Evolutionary conservation across 2,329 filamentous ascomycete genomes (phyloP).

Genomic region (Aspergillus sp.): DNA sequence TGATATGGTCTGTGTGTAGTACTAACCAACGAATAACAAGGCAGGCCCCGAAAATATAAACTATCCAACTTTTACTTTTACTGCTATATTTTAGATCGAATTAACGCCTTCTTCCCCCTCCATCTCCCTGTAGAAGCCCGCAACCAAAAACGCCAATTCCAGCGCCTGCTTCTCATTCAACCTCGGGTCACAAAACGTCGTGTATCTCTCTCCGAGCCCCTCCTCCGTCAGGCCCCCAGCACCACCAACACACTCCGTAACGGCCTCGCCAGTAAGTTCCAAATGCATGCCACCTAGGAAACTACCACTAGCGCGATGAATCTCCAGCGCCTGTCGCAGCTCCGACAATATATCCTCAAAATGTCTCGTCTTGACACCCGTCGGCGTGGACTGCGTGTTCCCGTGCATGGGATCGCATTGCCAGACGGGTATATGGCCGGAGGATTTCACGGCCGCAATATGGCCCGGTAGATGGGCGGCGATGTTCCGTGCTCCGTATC

Average conservation of each 20-base stretch:
- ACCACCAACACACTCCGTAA: constrained; percentile 93
- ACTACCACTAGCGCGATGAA: constrained; percentile 79
- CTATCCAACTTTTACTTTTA: neutral
- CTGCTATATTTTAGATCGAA: constrained; percentile 8
- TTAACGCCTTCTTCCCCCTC: constrained; percentile 24
- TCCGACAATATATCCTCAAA: constrained; percentile 90
- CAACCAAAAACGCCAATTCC: constrained; percentile 90
- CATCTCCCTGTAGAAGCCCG: constrained; percentile 69
- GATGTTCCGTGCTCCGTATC: constrained; percentile 82
- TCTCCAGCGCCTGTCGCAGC: constrained; percentile 75
- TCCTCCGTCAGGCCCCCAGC: constrained; percentile 84
- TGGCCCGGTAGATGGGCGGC: constrained; percentile 73
- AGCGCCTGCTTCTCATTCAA: constrained; percentile 97
- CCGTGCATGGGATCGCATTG: constrained; percentile 99
- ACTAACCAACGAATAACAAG: too few relatives aligned
- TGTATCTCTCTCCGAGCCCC: constrained; percentile 87
- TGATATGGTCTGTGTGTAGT: neutral
- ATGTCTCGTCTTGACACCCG: constrained; percentile 85
- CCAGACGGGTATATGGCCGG: constrained; percentile 80
- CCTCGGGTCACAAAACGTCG: constrained; percentile 90
- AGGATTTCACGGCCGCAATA: constrained; percentile 83
- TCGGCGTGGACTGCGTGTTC: constrained; percentile 64
- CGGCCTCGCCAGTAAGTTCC: constrained; percentile 91
- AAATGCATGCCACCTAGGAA: constrained; percentile 93
- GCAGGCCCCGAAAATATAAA: neutral